Conservation (phyloP, 495 filamentous ascomycete genomes). For the Neurospora sp. region DNA sequence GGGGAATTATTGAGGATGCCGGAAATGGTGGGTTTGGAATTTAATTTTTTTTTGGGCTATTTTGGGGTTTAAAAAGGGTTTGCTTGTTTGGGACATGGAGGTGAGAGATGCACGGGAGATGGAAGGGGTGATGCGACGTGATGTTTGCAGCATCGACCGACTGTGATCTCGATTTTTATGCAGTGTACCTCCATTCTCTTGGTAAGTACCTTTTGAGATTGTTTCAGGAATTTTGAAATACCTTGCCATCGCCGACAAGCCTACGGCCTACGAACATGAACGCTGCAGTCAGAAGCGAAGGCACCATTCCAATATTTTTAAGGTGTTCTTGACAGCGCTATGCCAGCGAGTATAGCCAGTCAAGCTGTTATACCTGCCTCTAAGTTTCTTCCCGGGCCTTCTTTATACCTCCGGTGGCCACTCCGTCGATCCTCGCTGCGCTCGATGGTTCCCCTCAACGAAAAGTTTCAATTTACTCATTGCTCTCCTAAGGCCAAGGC, state of each 20-base stretch:
- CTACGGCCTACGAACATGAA: too few relatives aligned
- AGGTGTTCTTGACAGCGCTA: not conserved
- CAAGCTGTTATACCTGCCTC: too few relatives aligned
- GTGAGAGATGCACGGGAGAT: not conserved
- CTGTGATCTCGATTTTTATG: not conserved
- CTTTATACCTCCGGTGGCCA: not conserved
- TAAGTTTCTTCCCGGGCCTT: not conserved
- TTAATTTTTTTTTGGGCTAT: not conserved
- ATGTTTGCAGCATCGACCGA: not conserved
- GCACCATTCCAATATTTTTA: too few relatives aligned
- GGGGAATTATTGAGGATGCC: fast-evolving
- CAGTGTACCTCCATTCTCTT: not conserved
- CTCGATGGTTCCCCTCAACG: not conserved
- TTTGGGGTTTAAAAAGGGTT: not conserved
- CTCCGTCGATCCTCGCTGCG: not conserved
- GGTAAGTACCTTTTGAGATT: not conserved
- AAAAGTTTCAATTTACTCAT: too few relatives aligned
- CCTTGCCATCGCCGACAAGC: too few relatives aligned
- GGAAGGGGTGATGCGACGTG: not conserved
- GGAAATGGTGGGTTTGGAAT: not conserved
- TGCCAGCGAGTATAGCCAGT: too few relatives aligned
- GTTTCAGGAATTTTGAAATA: too few relatives aligned
- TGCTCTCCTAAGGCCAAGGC: not conserved
- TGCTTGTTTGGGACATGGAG: not conserved
- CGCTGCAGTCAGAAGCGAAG: too few relatives aligned